Base-by-base conservation (phyloP, 192 early-diverging fungal species). In the Paraglomus brasilianum region DNA sequence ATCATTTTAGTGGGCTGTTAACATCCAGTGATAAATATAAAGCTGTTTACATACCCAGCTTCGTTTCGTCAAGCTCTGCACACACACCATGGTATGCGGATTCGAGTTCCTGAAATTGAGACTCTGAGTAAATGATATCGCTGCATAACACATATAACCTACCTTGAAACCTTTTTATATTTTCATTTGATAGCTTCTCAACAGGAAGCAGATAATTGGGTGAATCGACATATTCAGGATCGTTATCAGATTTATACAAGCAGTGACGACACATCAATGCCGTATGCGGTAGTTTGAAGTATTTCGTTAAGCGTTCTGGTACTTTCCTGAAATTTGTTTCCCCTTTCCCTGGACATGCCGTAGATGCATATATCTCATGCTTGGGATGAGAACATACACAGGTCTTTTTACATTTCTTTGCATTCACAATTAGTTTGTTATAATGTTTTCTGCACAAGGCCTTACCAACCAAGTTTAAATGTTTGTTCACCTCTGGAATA, bases 91-190 rank as follows among this genome's bases (percentile, higher is more conserved):
- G n/a, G 22, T 53, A 53, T 53, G 52, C 52, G n/a, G 19, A 10
- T 22, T 53, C 52, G n/a, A 53, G n/a, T 53, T 53, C 52, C n/a
- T 53, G 52, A 53, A 53, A 53, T 53, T 53, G n/a, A 10, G 7
- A 10, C 22, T 53, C 11, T n/a, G 52, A 53, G 19, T 53, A 53
- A 53, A 53, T 53, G 22, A 53, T 17, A 53, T 53, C 52, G 22
- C 22, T 53, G 9, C 52, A 22, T 53, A 44, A 63, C 47, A 63
- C 60, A 63, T 63, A 63, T 46, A 4, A 44, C n/a, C 60, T 63
- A 63, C 13, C 60, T 63, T 63, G 44, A 63, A 22, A 44, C 47
- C 22, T 44, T 63, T 45, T 44, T 63, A 63, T 46, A 63, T 63
- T 46, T 47, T 63, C 43, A n/a, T n/a, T n/a, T n/a, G n/a, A n/a